Evolutionary conservation across 108 stramenopile species (phyloP).

Genomic region (Stephanodiscus triporus): DNA sequence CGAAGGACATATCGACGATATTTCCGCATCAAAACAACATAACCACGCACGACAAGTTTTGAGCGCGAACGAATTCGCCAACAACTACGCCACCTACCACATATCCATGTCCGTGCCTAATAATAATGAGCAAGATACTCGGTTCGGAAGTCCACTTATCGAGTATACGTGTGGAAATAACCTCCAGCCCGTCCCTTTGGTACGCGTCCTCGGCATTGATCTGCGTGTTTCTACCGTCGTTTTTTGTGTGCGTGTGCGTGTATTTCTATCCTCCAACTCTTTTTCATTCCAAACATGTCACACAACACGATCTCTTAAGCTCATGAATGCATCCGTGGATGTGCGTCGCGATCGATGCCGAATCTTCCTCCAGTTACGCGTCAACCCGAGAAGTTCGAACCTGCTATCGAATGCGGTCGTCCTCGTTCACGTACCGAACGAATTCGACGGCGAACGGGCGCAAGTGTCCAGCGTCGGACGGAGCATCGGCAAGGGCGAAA

Average conservation of each 20-base stretch:
- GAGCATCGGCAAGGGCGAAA: slow-evolving; percentile 6
- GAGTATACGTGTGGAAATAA: slow-evolving; percentile 15
- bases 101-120: neutral
- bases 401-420: slow-evolving; percentile 8
- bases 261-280: too few species aligned
- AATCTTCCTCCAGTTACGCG: slow-evolving; percentile 1
- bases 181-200: slow-evolving; percentile 14
- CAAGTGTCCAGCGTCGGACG: slow-evolving; percentile 12
- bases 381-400: slow-evolving; percentile 13
- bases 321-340: slow-evolving; percentile 7
- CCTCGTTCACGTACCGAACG: neutral
- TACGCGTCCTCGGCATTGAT: neutral
- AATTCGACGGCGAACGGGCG: neutral
- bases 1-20: neutral
- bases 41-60: neutral
- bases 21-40: neutral
- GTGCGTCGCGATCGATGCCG: neutral
- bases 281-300: neutral
- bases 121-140: neutral
- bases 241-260: neutral
- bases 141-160: neutral
- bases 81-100: neutral
- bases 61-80: neutral
- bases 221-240: too few species aligned
- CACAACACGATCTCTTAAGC: neutral